Conservation (phyloP, 75 land plant genomes). For the Picea sitchensis region DNA sequence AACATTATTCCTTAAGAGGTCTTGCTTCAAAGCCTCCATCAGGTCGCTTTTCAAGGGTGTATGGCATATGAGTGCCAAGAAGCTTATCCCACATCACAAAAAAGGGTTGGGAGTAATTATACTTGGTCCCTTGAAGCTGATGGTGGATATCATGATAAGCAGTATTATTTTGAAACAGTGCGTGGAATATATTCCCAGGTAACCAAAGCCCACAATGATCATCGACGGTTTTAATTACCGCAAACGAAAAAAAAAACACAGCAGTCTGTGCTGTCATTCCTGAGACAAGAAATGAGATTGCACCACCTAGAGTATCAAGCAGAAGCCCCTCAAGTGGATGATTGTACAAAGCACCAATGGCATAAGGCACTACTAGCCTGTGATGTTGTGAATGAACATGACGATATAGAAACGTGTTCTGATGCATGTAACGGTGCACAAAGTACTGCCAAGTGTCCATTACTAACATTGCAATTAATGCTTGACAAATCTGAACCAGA, state of each 20-base stretch:
- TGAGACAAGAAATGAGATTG: conserved; percentile 62
- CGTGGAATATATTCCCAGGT: conserved; percentile 70
- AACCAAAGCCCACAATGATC: conserved; percentile 81
- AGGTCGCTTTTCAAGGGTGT: conserved; percentile 43
- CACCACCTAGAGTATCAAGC: conserved; percentile 82
- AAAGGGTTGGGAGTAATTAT: conserved; percentile 91
- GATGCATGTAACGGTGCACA: conserved; percentile 77
- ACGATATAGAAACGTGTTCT: conserved; percentile 69
- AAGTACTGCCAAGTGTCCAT: conserved; percentile 89
- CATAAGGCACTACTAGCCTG: conserved; percentile 69
- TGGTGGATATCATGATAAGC: conserved; percentile 89
- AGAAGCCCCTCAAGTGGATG: conserved; percentile 80
- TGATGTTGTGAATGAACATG: conserved; percentile 83
- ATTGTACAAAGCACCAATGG: conserved; percentile 78
- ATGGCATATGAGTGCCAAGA: conserved; percentile 86
- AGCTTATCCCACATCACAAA: conserved; percentile 79
- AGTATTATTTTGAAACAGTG: conserved; percentile 64
- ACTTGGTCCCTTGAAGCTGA: conserved; percentile 78
- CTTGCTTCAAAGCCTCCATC: conserved; percentile 85
- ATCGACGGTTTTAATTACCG: conserved; percentile 69
- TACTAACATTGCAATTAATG: conserved; percentile 62
- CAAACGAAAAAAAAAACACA: conserved; percentile 77
- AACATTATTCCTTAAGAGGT: conserved; percentile 34
- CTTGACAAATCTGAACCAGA: conserved; percentile 28
- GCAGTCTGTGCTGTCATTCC: conserved; percentile 75